Percentiles rank a stretch among this genome's conserved stretches.
Evolutionary conservation across 768 basidiomycete species (phyloP).

Genomic region (Tricholoma saponaceum): DNA sequence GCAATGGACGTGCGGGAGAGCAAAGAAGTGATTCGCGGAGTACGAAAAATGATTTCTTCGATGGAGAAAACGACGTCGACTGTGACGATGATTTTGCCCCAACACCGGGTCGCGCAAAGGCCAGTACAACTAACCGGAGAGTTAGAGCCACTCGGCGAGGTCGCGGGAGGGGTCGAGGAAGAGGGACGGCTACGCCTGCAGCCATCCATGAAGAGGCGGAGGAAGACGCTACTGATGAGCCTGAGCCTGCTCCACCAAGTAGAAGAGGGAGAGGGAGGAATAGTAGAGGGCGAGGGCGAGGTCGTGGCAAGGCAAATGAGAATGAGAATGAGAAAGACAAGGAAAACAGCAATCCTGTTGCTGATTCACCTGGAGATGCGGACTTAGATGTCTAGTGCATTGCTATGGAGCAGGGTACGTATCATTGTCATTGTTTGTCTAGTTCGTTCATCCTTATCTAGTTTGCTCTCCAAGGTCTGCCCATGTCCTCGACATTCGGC

Average conservation of each 20-base stretch:
- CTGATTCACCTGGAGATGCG: conserved; percentile 15
- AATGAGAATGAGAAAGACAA: too few relatives aligned
- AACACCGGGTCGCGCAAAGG: background rate
- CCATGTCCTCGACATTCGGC: background rate
- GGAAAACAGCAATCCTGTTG: conserved; percentile 2
- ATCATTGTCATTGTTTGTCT: background rate
- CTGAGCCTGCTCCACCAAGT: too few relatives aligned
- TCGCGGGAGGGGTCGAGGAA: conserved; percentile 28
- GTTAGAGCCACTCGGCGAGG: conserved; percentile 30
- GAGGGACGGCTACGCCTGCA: too few relatives aligned
- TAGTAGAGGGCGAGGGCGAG: too few relatives aligned
- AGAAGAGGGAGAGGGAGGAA: too few relatives aligned
- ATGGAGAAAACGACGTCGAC: conserved; percentile 69
- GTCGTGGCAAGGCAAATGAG: too few relatives aligned
- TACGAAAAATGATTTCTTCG: conserved; percentile 68
- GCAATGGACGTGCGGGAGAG: conserved; percentile 55
- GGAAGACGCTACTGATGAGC: too few relatives aligned
- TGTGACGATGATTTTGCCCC: conserved; percentile 29
- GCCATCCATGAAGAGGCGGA: too few relatives aligned
- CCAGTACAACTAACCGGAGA: conserved; percentile 18
- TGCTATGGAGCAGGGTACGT: background rate
- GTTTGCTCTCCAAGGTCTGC: background rate
- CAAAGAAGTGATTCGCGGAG: conserved; percentile 46
- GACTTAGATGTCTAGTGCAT: background rate
- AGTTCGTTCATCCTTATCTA: background rate